phyloP scores from a whole-genome alignment of 129 eudicot genomes.

The Chrysanthemum makinoi region DNA sequence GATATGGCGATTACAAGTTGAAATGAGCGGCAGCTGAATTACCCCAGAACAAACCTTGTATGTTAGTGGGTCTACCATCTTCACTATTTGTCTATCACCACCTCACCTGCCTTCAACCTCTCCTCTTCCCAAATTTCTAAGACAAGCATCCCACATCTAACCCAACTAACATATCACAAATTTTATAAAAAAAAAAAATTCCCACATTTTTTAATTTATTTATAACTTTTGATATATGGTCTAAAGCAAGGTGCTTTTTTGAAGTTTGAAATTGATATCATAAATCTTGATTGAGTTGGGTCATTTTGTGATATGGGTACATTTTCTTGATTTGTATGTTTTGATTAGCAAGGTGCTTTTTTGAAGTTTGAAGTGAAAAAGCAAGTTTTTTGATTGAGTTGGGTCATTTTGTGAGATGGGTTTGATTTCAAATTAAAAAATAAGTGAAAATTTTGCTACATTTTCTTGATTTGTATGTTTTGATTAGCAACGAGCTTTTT shows the following conservation, averaged over 20 bases:
- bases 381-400: slow-evolving; percentile 22
- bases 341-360: too few species aligned
- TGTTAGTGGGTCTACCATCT: slow-evolving; percentile 22
- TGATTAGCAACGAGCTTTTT: too few species aligned
- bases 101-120: slow-evolving; percentile 14
- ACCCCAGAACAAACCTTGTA: too few species aligned
- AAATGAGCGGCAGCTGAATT: too few species aligned
- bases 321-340: too few species aligned
- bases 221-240: neutral
- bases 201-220: neutral
- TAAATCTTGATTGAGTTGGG: slow-evolving; percentile 11
- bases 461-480: too few species aligned
- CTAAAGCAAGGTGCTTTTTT: neutral
- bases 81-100: slow-evolving; percentile 24
- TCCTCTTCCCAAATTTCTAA: slow-evolving; percentile 28
- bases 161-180: neutral
- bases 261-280: neutral
- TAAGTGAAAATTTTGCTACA: too few species aligned
- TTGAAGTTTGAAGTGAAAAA: neutral
- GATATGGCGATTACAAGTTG: too few species aligned
- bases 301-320: slow-evolving; percentile 14
- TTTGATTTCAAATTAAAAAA: slow-evolving; percentile 4
- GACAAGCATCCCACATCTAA: slow-evolving; percentile 3
- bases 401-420: slow-evolving; percentile 9
- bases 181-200: neutral